Conservation (phyloP, 495 filamentous ascomycete species). For the Aspergillus olivimuriae region DNA sequence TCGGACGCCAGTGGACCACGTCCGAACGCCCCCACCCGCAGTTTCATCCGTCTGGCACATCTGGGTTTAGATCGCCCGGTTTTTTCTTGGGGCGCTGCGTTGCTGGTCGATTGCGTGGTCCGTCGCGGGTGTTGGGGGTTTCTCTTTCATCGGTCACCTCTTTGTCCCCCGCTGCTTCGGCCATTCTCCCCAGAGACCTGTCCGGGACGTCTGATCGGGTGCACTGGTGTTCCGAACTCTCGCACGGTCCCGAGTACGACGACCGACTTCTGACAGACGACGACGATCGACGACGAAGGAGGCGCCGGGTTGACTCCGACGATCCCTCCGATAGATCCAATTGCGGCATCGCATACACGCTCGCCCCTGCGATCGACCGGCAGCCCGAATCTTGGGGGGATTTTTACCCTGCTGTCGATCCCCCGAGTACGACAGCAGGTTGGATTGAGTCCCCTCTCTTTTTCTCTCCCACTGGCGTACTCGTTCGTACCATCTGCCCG, state of each 20-base stretch:
- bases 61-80: conserved; percentile 5
- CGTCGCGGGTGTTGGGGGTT: not conserved
- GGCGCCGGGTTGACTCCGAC: no score
- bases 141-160: not conserved
- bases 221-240: no score
- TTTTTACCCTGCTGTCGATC: not conserved
- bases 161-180: no score
- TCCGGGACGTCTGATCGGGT: no score
- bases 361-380: not conserved
- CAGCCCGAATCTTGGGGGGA: not conserved
- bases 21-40: conserved; percentile 7
- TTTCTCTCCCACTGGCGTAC: not conserved
- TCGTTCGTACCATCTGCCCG: not conserved
- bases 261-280: no score
- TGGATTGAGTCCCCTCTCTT: conserved; percentile 2
- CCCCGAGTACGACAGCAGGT: conserved; percentile 1
- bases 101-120: not conserved
- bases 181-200: no score
- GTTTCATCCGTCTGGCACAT: conserved; percentile 9
- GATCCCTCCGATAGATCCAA: not conserved
- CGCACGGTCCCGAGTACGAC: no score
- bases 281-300: no score
- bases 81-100: not conserved
- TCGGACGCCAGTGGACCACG: conserved; percentile 8
- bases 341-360: not conserved